Evolutionary conservation across 1,284 basidiomycete genomes (phyloP), one percentile per base, ranked within the genome.

Genomic region (Ceratorhiza oryzae-sativae): DNA sequence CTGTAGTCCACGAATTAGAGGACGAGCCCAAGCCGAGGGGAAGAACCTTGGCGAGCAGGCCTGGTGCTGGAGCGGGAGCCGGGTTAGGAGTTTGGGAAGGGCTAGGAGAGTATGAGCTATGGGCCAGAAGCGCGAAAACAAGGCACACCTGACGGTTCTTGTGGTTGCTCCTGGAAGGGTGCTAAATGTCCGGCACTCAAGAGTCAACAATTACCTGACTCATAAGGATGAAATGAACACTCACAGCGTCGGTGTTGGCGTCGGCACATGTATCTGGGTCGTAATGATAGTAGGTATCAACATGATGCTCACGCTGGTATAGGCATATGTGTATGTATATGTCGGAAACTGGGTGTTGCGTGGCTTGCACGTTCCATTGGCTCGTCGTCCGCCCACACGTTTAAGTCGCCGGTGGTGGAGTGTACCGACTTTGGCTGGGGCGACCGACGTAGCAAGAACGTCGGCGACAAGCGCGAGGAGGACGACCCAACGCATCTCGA

Each of bases 1-100:
- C 65, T 20, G 65, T 68, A 8, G 65, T 68, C 65, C 65, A 68
- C n/a, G 65, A 68, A 34, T 68, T 68, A 18, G 53, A 15, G 18
- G 65, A 56, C 9, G 36, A 30, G 1, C 65, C 65, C 15, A 68
- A 34, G 13, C 65, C 65, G n/a, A 68, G 65, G n/a, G 65, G 65
- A 10, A 68, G 65, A 20, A 68, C 65, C 46, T 58, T 42, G 27
- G 51, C 51, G 10, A 42, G 20, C 23, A 68, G 49, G 10, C 65
- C 65, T 36, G 27, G 5, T 15, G 27, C 30, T 27, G n/a, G 58
- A 9, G 63, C 51, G n/a, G 65, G 65, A 27, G 23, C 53, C 1
- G 65, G n/a, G 20, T 23, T 32, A 30, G 60, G 42, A 18, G 30
- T 36, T 4, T 41, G 30, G 3, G 65, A 30, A 12, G 65, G 65